phyloP scores from a whole-genome alignment of 2,329 filamentous ascomycete species.

The Colletotrichum musae region DNA sequence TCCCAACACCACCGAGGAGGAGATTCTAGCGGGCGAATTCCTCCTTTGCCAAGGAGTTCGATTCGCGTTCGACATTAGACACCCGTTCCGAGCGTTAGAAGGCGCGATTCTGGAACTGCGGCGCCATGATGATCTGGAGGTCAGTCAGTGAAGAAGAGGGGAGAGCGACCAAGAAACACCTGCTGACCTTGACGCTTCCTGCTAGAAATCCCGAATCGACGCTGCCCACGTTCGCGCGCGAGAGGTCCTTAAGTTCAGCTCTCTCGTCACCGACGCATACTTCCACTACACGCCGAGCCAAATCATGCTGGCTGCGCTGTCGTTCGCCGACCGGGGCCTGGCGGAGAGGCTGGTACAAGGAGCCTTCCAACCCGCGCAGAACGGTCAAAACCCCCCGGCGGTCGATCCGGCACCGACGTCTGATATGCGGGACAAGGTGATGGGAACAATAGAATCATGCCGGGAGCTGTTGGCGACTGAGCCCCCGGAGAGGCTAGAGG shows the following conservation, averaged over 20 bases:
- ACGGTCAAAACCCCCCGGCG: constrained; percentile 40
- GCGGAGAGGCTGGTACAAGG: constrained; percentile 63
- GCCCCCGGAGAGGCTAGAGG: constrained; percentile 67
- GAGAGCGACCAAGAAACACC: not conserved
- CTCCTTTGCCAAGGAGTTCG: constrained; percentile 91
- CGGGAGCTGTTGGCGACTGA: constrained; percentile 70
- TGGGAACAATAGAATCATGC: constrained; percentile 65
- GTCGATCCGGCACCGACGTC: constrained; percentile 44
- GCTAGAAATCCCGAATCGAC: constrained; percentile 60
- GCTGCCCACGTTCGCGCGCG: constrained; percentile 81
- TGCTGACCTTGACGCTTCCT: constrained; percentile 1
- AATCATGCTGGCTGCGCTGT: constrained; percentile 88
- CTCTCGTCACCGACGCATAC: constrained; percentile 93
- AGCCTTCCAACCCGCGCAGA: constrained; percentile 45
- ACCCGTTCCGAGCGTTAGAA: constrained; percentile 90
- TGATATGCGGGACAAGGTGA: constrained; percentile 62
- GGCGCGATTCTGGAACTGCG: constrained; percentile 88
- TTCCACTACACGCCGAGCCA: constrained; percentile 96
- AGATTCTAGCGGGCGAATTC: constrained; percentile 92
- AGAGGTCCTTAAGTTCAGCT: constrained; percentile 82
- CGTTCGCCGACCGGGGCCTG: constrained; percentile 80
- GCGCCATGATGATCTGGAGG: constrained; percentile 74
- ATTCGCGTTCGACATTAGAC: constrained; percentile 93
- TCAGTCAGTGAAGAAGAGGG: constrained; percentile 46
- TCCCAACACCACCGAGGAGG: constrained; percentile 79